Base-by-base conservation (phyloP, 2,329 filamentous ascomycete genomes). In the Fusarium redolens region DNA sequence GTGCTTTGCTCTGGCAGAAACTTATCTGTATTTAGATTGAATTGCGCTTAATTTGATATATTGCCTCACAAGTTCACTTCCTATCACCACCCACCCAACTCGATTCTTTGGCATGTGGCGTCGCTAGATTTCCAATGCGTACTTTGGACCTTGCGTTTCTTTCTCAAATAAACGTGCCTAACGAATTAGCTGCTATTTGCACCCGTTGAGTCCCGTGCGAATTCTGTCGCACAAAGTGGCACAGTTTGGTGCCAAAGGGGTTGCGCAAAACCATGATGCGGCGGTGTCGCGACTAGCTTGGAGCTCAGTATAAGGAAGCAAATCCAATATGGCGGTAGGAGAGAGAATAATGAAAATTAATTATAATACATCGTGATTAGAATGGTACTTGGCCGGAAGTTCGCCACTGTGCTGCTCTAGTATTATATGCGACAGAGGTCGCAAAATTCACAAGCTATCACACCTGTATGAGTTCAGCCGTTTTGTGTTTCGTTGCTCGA, bases 91-190 rank as follows among this genome's bases (percentile, higher is more conserved):
- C 52, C 61, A 69, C 37, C 48, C 56, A 73, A 56, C 41, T 50
- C 47, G 67, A 48, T 56, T 55, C 47, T 77, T 67, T 75, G 71
- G 64, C 61, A 71, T 73, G 65, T 73, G 75, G 75, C 75, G 72
- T 69, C 71, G 43, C 60, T 77, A 73, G 68, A 74, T 75, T 65
- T 71, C 38, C 44, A 45, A 68, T 69, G 65, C 59, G 61, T 60
- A 51, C 59, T 44, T 68, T 65, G 33, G 17, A 28, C 22, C 50
- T 52, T 38, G 33, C 33, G n/a, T 28, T 28, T 31, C 12, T 31
- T 47, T 57, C 54, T 57, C 51, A 67, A 35, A 20, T 43, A 60
- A 25, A 77, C 77, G 66, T 41, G 51, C 35, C 59, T 43, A 56
- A 63, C 35, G 58, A 75, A 62, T 45, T 69, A 56, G 62, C 62